Base-by-base conservation (phyloP, 371 early-diverging fungal genomes). In the Haplosporangium sp. region DNA sequence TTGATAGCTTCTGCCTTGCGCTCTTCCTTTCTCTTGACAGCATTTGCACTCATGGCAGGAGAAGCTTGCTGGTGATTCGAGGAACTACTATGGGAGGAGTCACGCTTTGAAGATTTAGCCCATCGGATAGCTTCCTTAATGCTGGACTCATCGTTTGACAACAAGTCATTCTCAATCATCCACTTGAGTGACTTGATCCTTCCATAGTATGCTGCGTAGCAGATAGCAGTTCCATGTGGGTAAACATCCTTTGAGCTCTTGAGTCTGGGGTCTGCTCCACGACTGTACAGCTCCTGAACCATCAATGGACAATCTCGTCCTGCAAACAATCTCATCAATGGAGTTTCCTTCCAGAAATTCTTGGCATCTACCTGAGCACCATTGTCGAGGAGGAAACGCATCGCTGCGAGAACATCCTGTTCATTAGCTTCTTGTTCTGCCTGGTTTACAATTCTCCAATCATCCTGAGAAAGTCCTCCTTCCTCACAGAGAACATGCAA, bases 221-320 rank as follows among this genome's bases (percentile, higher is more conserved):
- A 39, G 5, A 81, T 64, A 7, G 81, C 81, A 0, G 81, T 74
- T 11, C 81, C 81, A 35, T 74, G 81, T 4, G 81, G 81, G 55
- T 81, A 81, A 13, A 67, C 69, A 48, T 81, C 81, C 63, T 81
- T 81, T 38, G 78, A 78, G n/a, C 81, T 81, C 75, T 74, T 81
- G 39, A 81, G 57, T 11, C 81, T 59, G 5, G 81, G 59, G 37
- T 81, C 75, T 2, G 75, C 72, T 20, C 81, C 81, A 56, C 81
- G 74, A 20, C 72, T 74, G 66, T 81, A 81, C 47, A 81, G 42
- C 57, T 81, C 81, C 59, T 81, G 81, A 2, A 81, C 81, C 81
- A 81, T 81, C 52, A 81, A 69, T 20, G 75, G 75, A 40, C 75
- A 74, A 44, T 81, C 81, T 4, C 81, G 71, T 44, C 71, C 81